Evolutionary conservation across 2,329 filamentous ascomycete species (phyloP), one percentile per base, ranked within the genome.

Genomic region (Boeremia lycopersici): DNA sequence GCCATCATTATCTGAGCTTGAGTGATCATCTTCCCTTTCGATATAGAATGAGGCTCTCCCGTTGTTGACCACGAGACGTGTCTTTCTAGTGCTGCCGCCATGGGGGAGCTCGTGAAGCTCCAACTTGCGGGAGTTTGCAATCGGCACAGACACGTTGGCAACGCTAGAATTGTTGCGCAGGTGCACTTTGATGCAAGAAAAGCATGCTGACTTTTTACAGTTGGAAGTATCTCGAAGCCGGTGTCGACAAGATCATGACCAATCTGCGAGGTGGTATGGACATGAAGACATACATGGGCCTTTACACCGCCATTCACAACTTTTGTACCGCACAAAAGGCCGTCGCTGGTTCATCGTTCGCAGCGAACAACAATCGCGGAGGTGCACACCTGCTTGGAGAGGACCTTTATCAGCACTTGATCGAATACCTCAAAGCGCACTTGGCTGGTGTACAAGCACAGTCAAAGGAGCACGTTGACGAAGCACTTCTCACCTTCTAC

Each of bases 321-420:
- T 99, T 99, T 77, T 99, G 95, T 76, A 99, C 95, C 52, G 96
- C 95, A 23, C 95, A 98, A 76, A 98, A 98, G 75, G 91, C 91
- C 1, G 87, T 93, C 39, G 84, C 85, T n/a, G 81, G 84, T 47
- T 77, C 77, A 12, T 73, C 71, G 23, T 77, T 70, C 61, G 73
- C 76, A 67, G 68, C 74, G 71, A 76, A 74, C 29, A 84, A 85
- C 61, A 88, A 91, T 74, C 82, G 89, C 60, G 92, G 92, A 76
- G 90, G 90, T 87, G 95, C 95, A 13, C 93, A 99, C 73, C 84
- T 99, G 3, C 86, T 98, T 36, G 95, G 95, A 48, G 95, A 99
- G 74, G 95, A 99, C 63, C 85, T 99, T 8, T 99, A 99, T 79
- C 89, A 91, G 71, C 90, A 96, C 65, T 83, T 99, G 13, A 93